Evolutionary conservation across 1,139 yeast species (phyloP), one percentile per base, ranked within the genome.

Genomic region (Blastobotrys illinoisensis): DNA sequence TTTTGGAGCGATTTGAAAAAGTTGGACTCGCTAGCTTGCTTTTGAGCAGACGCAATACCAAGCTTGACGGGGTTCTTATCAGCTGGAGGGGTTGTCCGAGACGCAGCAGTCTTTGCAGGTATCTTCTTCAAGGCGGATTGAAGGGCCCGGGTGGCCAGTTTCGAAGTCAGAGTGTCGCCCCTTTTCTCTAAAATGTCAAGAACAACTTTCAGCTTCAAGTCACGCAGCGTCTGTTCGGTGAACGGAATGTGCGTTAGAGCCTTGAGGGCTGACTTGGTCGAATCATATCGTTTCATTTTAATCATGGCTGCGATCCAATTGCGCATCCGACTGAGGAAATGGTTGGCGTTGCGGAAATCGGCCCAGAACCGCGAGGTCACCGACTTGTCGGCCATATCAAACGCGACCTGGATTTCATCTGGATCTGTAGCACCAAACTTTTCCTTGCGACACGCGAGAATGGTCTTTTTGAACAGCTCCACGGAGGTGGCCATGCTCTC

Each of bases 291-390:
- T 53, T 62, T 63, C 19, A 48, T 47, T 44, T 57, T 58, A 13
- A 52, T 32, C 49, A 57, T 49, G 5, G 52, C 52, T 2, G 61
- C 60, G 52, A 69, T 53, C 71, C 70, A 69, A 56, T 67, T 67
- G 24, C 69, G 62, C 47, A 67, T 52, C n/a, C 72, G 61, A 1
- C 64, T 63, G 14, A 65, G 43, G 28, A 67, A 56, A 14, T 51
- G 48, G 20, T 51, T 47, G 14, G 56, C 56, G 20, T 56, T 50
- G 9, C 57, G 49, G 47, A 64, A 54, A 2, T 57, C 56, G 19
- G 50, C 50, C 68, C 68, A 68, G 51, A 68, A 64, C n/a, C 45
- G 54, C n/a, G 50, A 28, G 4, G 60, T 55, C 6, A 63, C 66
- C 18, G 50, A 48, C 23, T 56, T 47, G 6, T 58, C 52, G 1